phyloP scores from a whole-genome alignment of 2,329 filamentous ascomycete genomes.

The Thielaviopsis cerberus region DNA sequence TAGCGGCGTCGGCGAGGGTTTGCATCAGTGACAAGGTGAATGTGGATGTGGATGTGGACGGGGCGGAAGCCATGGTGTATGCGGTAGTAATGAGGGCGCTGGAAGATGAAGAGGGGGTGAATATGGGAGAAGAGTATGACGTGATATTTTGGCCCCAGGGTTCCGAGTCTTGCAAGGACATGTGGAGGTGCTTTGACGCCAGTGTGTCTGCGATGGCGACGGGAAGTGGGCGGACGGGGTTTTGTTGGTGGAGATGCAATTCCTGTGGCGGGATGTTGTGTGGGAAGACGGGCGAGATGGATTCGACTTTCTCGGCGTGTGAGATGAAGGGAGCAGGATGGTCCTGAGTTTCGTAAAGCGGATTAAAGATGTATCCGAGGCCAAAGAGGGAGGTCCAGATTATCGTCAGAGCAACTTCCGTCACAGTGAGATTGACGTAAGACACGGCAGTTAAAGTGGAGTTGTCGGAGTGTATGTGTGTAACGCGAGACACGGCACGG shows the following conservation, averaged over 20 bases:
- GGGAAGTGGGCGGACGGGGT: not conserved
- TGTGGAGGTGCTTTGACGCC: slow-evolving; percentile 12
- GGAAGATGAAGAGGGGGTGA: not conserved
- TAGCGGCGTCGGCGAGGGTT: not conserved
- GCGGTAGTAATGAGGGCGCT: not conserved
- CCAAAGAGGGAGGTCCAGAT: slow-evolving; percentile 5
- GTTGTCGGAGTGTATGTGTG: slow-evolving; percentile 5
- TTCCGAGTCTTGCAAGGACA: slow-evolving; percentile 1
- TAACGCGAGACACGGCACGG: slow-evolving; percentile 13
- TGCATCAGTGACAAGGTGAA: not conserved
- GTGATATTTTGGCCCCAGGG: slow-evolving; percentile 10
- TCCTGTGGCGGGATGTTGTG: not conserved
- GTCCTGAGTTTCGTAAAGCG: slow-evolving; percentile 8
- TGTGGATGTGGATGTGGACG: not conserved
- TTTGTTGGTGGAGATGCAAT: not conserved
- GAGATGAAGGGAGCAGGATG: not conserved
- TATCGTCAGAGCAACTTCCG: slow-evolving; percentile 8
- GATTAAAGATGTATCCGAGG: slow-evolving; percentile 7
- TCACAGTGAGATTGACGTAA: slow-evolving; percentile 10
- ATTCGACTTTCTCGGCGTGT: not conserved
- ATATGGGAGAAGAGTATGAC: not conserved
- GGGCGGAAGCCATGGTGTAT: not conserved
- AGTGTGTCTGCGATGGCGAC: slow-evolving; percentile 16
- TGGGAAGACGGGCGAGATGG: slow-evolving; percentile 3
- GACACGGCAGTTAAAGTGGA: slow-evolving; percentile 6